Conservation (phyloP, 2,329 filamentous ascomycete genomes). For the Clonostachys rhizophaga region DNA sequence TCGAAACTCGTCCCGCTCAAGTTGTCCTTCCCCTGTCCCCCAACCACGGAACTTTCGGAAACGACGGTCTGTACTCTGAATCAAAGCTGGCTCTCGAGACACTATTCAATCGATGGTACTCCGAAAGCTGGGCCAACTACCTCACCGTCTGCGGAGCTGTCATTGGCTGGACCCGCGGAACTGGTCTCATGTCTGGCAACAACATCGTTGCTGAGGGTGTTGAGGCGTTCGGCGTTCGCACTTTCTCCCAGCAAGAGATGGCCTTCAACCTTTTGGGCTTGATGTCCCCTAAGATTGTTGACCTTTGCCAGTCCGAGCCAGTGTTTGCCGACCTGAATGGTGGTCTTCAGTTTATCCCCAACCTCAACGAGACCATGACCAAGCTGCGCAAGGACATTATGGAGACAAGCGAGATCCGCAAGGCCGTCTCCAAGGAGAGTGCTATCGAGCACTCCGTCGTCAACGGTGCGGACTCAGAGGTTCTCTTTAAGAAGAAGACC, state of each 20-base stretch:
- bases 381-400: conserved; percentile 90
- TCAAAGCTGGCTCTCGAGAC: conserved; percentile 97
- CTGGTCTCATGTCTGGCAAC: conserved; percentile 95
- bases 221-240: conserved; percentile 93
- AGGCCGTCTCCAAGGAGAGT: conserved; percentile 92
- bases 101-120: conserved; percentile 97
- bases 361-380: conserved; percentile 91
- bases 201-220: conserved; percentile 97
- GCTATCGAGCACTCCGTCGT: conserved; percentile 96
- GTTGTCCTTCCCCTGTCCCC: conserved; percentile 94
- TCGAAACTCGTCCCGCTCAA: conserved; percentile 93
- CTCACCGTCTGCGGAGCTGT: conserved; percentile 97
- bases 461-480: conserved; percentile 89
- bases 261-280: conserved; percentile 96
- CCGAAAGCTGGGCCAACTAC: conserved; percentile 95
- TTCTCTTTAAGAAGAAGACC: conserved; percentile 89
- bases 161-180: conserved; percentile 98
- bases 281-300: conserved; percentile 90
- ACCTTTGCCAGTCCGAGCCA: conserved; percentile 91
- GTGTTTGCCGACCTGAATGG: conserved; percentile 98
- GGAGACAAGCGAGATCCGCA: conserved; percentile 89
- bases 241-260: conserved; percentile 99
- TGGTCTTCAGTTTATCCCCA: conserved; percentile 93
- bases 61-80: conserved; percentile 96
- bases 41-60: conserved; percentile 98